Evolutionary conservation across 1,284 basidiomycete genomes (phyloP).

Genomic region (Nidula niveotomentosa): DNA sequence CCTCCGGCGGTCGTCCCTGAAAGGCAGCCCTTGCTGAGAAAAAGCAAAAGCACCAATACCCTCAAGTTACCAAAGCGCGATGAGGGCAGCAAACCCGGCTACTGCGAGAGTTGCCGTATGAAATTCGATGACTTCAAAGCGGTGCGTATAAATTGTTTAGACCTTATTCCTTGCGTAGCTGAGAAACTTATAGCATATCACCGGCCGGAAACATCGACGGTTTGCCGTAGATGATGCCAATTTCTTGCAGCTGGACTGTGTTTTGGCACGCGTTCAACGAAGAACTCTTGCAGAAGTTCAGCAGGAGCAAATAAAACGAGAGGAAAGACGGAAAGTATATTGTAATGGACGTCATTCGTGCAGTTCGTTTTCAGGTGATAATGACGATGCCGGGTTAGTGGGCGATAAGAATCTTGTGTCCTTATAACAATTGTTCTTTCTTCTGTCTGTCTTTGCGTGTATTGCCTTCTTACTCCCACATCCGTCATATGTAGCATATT

Average conservation of each 20-base stretch:
- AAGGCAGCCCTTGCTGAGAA: conserved; percentile 53
- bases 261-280: conserved; percentile 76
- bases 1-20: conserved; percentile 62
- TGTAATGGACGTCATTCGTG: not conserved
- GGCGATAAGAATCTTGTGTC: too few relatives aligned
- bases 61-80: conserved; percentile 73
- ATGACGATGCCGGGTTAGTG: too few relatives aligned
- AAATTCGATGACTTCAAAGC: conserved; percentile 90
- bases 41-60: conserved; percentile 78
- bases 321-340: not conserved
- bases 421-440: too few relatives aligned
- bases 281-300: conserved; percentile 50
- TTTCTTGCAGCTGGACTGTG: conserved; percentile 81
- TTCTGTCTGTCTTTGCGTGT: too few relatives aligned
- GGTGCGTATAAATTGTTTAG: conserved; percentile 44
- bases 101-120: conserved; percentile 95
- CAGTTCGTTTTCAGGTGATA: too few relatives aligned
- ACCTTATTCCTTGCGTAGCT: conserved; percentile 4
- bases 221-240: conserved; percentile 84
- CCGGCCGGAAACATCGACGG: conserved; percentile 76
- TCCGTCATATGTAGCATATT: too few relatives aligned
- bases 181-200: conserved; percentile 65
- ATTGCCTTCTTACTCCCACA: too few relatives aligned
- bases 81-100: conserved; percentile 90
- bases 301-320: conserved; percentile 21